Conservation (phyloP, 2,329 filamentous ascomycete genomes). For the Metarhizium brunneum region DNA sequence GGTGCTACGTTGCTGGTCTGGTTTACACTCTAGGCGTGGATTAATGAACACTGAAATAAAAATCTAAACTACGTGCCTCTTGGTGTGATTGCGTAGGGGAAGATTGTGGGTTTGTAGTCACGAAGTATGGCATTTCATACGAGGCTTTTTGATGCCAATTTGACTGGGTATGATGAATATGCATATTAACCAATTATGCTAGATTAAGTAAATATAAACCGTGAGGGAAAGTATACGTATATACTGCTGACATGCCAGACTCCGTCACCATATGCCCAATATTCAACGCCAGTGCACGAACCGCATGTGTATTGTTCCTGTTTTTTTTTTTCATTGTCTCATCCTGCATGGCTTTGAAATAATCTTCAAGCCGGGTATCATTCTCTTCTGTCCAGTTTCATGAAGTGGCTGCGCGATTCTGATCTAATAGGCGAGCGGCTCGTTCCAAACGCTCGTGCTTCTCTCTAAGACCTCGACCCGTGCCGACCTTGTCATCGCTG, state of each 20-base stretch:
- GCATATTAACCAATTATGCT: background rate
- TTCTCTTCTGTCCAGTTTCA: background rate
- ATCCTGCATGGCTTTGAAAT: background rate
- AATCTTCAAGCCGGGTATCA: background rate
- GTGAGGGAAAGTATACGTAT: background rate
- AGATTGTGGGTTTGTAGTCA: no score
- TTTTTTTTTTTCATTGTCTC: background rate
- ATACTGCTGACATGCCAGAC: background rate
- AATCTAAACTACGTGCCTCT: background rate
- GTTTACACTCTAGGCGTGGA: constrained; percentile 1
- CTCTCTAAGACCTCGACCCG: constrained; percentile 20
- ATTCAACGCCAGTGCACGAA: background rate
- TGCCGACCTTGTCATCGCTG: constrained; percentile 11
- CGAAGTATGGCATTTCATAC: no score
- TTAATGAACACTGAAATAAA: constrained; percentile 6
- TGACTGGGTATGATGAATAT: background rate
- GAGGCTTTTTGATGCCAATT: background rate
- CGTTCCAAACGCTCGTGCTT: constrained; percentile 30
- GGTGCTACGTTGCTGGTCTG: background rate
- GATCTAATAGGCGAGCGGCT: constrained; percentile 28
- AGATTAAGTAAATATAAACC: background rate
- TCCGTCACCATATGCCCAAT: background rate
- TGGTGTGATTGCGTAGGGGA: background rate
- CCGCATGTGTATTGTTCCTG: background rate
- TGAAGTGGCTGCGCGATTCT: constrained; percentile 9